Conservation (phyloP, 805 yeast genomes). For the Kuraishia cidri region DNA sequence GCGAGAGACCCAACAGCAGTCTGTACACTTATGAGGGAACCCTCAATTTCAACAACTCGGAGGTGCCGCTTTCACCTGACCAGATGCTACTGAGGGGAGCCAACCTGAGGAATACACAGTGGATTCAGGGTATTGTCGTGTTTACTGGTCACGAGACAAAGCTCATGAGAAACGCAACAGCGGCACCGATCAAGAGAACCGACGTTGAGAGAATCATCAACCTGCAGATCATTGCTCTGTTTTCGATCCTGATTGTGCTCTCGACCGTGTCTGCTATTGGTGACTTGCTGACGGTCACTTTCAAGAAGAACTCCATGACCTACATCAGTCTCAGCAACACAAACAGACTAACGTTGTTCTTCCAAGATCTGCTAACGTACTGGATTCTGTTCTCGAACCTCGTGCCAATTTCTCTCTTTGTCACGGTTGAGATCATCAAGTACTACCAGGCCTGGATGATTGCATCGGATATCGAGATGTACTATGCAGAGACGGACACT, state of each 20-base stretch:
- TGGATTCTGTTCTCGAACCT: conserved; percentile 95
- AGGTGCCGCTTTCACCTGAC: conserved; percentile 77
- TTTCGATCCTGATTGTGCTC: conserved; percentile 67
- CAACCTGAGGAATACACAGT: conserved; percentile 84
- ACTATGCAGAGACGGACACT: conserved; percentile 78
- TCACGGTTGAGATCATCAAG: conserved; percentile 91
- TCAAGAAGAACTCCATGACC: conserved; percentile 40
- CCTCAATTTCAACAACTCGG: conserved; percentile 43
- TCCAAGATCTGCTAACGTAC: conserved; percentile 80
- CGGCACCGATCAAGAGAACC: conserved; percentile 95
- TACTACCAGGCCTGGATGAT: conserved; percentile 93
- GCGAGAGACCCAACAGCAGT: conserved; percentile 93
- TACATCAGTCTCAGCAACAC: conserved; percentile 67
- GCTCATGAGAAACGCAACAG: conserved; percentile 96
- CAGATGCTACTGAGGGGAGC: conserved; percentile 94
- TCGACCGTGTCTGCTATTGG: conserved; percentile 82
- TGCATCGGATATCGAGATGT: conserved; percentile 90
- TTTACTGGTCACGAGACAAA: conserved; percentile 99
- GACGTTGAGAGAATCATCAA: conserved; percentile 95
- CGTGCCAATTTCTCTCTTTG: conserved; percentile 96
- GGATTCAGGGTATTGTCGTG: conserved; percentile 90
- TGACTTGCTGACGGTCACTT: conserved; percentile 63
- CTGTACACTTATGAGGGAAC: conserved; percentile 95
- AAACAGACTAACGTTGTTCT: conserved; percentile 62
- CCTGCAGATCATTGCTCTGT: conserved; percentile 81